Evolutionary conservation across 129 eudicot genomes (phyloP).

Genomic region (Flaveria robusta): DNA sequence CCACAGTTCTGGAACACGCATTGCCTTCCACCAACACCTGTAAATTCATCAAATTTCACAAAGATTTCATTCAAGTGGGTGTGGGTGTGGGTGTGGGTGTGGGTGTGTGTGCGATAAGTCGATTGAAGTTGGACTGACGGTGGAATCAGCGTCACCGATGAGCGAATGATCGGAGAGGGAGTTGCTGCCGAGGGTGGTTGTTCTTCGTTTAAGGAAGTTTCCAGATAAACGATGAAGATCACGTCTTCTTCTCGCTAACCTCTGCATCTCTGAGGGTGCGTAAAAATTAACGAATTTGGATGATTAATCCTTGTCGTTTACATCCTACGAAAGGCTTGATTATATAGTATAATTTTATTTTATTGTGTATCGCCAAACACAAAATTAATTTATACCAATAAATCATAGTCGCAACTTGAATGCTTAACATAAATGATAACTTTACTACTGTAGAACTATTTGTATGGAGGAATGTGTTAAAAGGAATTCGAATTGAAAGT

Average conservation of each 20-base stretch:
- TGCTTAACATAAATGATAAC: no score
- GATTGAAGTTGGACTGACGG: conserved; percentile 12
- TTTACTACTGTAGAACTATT: no score
- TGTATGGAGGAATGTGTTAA: no score
- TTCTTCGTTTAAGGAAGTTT: conserved; percentile 5
- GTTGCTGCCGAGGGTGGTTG: not conserved
- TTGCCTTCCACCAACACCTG: conserved; percentile 71
- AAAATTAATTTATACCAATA: no score
- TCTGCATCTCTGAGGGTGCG: conserved; percentile 14
- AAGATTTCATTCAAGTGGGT: not conserved
- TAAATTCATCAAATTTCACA: conserved; percentile 1
- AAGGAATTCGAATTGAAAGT: no score
- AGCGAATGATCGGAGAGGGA: conserved; percentile 23
- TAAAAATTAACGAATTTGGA: no score
- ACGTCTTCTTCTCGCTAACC: conserved; percentile 2
- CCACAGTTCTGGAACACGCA: conserved; percentile 55
- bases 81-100: no score
- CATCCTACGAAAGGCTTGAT: not conserved
- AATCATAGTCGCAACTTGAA: no score
- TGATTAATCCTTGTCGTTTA: not conserved
- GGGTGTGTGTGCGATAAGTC: not conserved
- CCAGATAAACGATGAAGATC: not conserved
- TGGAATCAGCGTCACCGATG: conserved; percentile 27
- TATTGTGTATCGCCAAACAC: no score
- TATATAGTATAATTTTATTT: no score